Percentiles rank a stretch among this genome's conserved stretches.
These are phyloP conservation scores for Ogataea pilisensis DNA, from an alignment of 805 yeast genomes.

Conservation along the genomic window DNA sequence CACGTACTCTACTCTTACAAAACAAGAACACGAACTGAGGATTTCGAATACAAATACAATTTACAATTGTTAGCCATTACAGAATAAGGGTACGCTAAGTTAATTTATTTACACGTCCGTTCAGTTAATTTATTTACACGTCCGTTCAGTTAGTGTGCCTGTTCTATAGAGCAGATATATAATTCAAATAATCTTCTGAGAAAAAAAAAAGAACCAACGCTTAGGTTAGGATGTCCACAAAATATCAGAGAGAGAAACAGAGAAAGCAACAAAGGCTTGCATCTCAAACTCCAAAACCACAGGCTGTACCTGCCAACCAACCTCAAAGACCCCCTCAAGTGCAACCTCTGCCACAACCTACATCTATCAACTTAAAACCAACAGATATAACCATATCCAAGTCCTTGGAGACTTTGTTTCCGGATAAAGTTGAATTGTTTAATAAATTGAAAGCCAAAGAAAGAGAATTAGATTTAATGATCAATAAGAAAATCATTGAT, in stretches of 20 bases:
- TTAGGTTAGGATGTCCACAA: slow-evolving; percentile 17
- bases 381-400: slow-evolving; percentile 32
- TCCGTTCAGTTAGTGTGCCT: no score
- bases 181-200: no score
- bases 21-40: no score
- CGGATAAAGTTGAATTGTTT: slow-evolving; percentile 58
- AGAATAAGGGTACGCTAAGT: no score
- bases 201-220: no score
- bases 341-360: slow-evolving; percentile 17
- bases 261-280: slow-evolving; percentile 9
- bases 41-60: no score
- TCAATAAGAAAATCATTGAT: slow-evolving; percentile 80
- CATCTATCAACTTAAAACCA: slow-evolving; percentile 31
- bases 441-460: slow-evolving; percentile 78
- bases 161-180: no score
- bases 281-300: slow-evolving; percentile 4
- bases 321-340: slow-evolving; percentile 11
- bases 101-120: no score
- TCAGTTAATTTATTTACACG: no score
- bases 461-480: slow-evolving; percentile 70
- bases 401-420: slow-evolving; percentile 28
- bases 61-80: no score
- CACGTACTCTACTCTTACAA: no score
- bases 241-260: slow-evolving; percentile 20
- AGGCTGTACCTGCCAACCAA: not conserved